phyloP scores from a whole-genome alignment of 495 filamentous ascomycete species.

The Oleoguttula mirabilis region DNA sequence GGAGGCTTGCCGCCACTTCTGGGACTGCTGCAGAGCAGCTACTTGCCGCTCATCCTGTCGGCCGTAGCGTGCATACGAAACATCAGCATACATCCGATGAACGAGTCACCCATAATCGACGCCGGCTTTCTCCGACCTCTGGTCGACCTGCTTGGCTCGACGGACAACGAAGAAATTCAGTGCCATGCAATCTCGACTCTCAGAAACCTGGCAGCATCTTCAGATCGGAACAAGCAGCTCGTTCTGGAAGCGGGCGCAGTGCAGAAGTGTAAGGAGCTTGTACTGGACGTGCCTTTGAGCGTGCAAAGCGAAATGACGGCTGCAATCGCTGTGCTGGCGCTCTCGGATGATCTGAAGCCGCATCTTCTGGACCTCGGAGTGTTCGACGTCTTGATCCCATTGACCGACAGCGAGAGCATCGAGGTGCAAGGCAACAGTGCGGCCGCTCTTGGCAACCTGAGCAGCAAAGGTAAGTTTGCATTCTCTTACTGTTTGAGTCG shows the following conservation, averaged over 20 bases:
- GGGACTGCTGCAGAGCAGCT: constrained; percentile 82
- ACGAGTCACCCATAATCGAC: constrained; percentile 98
- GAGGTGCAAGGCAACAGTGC: constrained; percentile 98
- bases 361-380: constrained; percentile 86
- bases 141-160: constrained; percentile 86
- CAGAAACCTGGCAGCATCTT: constrained; percentile 89
- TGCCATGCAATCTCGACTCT: constrained; percentile 97
- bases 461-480: constrained; percentile 76
- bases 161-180: constrained; percentile 97
- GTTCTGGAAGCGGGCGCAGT: constrained; percentile 94
- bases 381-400: constrained; percentile 89
- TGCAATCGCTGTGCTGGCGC: constrained; percentile 89
- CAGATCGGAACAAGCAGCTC: constrained; percentile 90
- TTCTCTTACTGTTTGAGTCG: not conserved
- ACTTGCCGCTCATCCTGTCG: constrained; percentile 88
- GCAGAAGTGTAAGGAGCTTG: constrained; percentile 95
- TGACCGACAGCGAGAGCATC: constrained; percentile 88
- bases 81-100: constrained; percentile 96
- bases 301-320: constrained; percentile 99
- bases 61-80: constrained; percentile 97
- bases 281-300: constrained; percentile 81
- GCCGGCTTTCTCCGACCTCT: constrained; percentile 88
- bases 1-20: constrained; percentile 74
- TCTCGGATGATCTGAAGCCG: constrained; percentile 91
- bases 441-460: constrained; percentile 86